phyloP scores from a whole-genome alignment of 441 rosid genomes.

The Gossypium lobatum region DNA sequence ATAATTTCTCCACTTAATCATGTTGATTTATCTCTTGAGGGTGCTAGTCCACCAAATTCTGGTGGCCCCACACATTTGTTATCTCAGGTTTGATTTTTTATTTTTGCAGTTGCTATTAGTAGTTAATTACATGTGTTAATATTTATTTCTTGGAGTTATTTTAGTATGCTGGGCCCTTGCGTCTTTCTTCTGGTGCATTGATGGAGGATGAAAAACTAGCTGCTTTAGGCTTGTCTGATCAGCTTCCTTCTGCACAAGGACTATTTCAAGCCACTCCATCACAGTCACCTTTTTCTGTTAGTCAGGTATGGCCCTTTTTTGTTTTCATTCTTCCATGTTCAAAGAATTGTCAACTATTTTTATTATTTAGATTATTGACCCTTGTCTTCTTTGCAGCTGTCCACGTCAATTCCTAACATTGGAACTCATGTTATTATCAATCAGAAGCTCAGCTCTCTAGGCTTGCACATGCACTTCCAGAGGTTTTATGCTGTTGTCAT shows the following conservation, averaged over 20 bases:
- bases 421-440: slow-evolving; percentile 85
- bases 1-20: slow-evolving; percentile 58
- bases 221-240: slow-evolving; percentile 72
- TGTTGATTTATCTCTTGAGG: slow-evolving; percentile 76
- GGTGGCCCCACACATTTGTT: slow-evolving; percentile 54
- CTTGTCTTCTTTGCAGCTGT: slow-evolving; percentile 44
- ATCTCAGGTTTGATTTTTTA: slow-evolving; percentile 53
- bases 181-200: slow-evolving; percentile 56
- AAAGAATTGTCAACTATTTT: not conserved
- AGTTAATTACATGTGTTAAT: not conserved
- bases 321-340: slow-evolving; percentile 2
- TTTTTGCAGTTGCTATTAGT: not conserved
- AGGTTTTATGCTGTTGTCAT: slow-evolving; percentile 49
- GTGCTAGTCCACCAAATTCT: slow-evolving; percentile 70
- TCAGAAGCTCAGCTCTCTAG: slow-evolving; percentile 60
- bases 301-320: slow-evolving; percentile 44
- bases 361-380: slow-evolving; percentile 20
- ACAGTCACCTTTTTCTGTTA: slow-evolving; percentile 61
- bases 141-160: slow-evolving; percentile 12
- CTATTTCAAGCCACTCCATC: slow-evolving; percentile 73
- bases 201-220: slow-evolving; percentile 86
- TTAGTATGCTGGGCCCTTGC: slow-evolving; percentile 70
- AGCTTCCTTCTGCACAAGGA: slow-evolving; percentile 75
- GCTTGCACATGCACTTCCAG: slow-evolving; percentile 86
- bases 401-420: slow-evolving; percentile 72